Base-by-base conservation (phyloP, 306 rosid species). In the Medicago ruthenica region DNA sequence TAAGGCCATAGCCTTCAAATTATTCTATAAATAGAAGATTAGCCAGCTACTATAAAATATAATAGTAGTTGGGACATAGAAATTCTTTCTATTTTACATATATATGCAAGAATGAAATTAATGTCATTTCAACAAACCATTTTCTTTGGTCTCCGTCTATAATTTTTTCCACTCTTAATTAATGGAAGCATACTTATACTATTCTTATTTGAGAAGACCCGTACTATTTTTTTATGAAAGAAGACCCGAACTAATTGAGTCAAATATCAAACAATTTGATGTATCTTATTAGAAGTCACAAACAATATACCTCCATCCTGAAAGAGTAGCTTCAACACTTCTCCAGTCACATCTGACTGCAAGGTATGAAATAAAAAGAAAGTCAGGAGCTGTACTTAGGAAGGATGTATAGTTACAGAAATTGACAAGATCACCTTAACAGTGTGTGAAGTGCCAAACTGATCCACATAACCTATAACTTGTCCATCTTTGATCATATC, bases 321-420 rank as follows among this genome's bases (percentile, higher is more conserved):
- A 76, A 87, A 89, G 74, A 96, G 96, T 82, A 96, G 63, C 96
- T 81, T 92, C 68, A 96, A 81, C 61, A 92, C 90, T 92, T 92
- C 96, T 70, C 99, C 99, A 14, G 89, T 91, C 22, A 87, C 93
- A 71, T 88, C 88, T 7, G 99, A 83, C 99, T 96, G 97, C 93
- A 81, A 72, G 36, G 89, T 70, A 83, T 64, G 45, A 80, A 67
- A 81, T 77, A 81, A 83, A 76, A 63, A 82, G 53, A 75, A 53
- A 58, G 59, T 79, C 72, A 91, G 67, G 10, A 79, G 74, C 44
- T 59, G 41, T 16, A 21, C 36, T 73, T 22, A 63, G 45, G 44
- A 70, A 81, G 66, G 76, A 71, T 18, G 22, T 44, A 37, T 42
- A 61, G 51, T 72, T 36, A 70, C 61, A 69, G 58, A 74, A 82